Conservation (phyloP, 495 filamentous ascomycete genomes). For the Podospora sp. region DNA sequence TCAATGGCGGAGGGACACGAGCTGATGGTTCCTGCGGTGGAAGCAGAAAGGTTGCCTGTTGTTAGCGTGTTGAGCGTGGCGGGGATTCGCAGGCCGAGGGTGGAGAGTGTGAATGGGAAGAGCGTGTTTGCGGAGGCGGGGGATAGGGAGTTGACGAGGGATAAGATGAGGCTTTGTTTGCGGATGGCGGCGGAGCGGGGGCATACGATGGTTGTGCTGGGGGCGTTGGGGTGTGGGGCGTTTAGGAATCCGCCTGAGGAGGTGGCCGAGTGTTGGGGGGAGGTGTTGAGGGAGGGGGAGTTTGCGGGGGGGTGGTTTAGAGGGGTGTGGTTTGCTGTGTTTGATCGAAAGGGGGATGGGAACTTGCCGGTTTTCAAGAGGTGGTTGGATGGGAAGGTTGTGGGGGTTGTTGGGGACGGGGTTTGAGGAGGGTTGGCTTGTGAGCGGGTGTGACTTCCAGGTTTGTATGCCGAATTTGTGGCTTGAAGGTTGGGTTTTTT, state of each 20-base stretch:
- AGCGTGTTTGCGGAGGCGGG: slow-evolving; percentile 33
- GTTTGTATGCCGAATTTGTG: too few relatives aligned
- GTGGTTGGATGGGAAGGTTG: slow-evolving; percentile 47
- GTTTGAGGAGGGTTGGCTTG: too few relatives aligned
- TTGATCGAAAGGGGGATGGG: slow-evolving; percentile 48
- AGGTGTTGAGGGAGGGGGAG: slow-evolving; percentile 61
- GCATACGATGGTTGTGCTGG: slow-evolving; percentile 61
- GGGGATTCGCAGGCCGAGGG: slow-evolving; percentile 45
- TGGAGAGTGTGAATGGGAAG: slow-evolving; percentile 18
- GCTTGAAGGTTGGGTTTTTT: too few relatives aligned
- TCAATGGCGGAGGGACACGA: slow-evolving; percentile 43
- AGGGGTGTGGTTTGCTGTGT: slow-evolving; percentile 56
- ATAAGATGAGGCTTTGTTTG: slow-evolving; percentile 62
- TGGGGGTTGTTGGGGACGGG: slow-evolving; percentile 22
- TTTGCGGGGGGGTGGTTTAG: slow-evolving; percentile 63
- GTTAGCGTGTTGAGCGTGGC: slow-evolving; percentile 61
- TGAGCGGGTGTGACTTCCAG: too few relatives aligned
- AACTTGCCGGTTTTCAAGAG: slow-evolving; percentile 55
- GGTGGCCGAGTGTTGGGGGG: slow-evolving; percentile 58
- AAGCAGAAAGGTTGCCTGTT: slow-evolving; percentile 43
- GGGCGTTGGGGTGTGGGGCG: slow-evolving; percentile 66
- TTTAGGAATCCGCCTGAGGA: slow-evolving; percentile 60
- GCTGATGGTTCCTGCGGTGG: slow-evolving; percentile 36
- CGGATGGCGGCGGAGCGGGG: slow-evolving; percentile 54
- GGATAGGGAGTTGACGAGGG: slow-evolving; percentile 52